These are phyloP conservation scores for Rhododendron vialii DNA, from an alignment of 148 eudicot genomes.

Conservation along the genomic window DNA sequence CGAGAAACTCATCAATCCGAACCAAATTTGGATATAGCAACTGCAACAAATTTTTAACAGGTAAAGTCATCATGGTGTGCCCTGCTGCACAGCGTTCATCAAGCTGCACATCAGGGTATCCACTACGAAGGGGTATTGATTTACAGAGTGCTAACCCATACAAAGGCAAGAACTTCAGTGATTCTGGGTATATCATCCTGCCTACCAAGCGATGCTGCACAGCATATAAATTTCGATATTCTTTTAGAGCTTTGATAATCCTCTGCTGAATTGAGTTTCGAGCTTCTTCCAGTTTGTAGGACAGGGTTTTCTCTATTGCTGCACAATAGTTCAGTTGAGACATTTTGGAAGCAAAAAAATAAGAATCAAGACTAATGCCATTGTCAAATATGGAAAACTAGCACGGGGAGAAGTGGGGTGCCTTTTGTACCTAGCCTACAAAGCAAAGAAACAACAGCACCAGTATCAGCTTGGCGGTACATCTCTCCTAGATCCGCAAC, in stretches of 20 bases:
- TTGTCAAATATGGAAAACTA: not conserved
- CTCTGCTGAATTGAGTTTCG: slow-evolving; percentile 55
- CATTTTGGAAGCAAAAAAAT: not conserved
- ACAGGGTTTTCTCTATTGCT: slow-evolving; percentile 86
- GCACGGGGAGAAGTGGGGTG: not conserved
- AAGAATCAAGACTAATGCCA: not conserved
- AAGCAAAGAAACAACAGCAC: slow-evolving; percentile 78
- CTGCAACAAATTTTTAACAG: slow-evolving; percentile 71
- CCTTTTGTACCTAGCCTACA: slow-evolving; percentile 66
- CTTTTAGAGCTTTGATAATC: slow-evolving; percentile 76
- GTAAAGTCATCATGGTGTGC: slow-evolving; percentile 85
- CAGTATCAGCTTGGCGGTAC: slow-evolving; percentile 90
- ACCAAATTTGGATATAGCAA: slow-evolving; percentile 76
- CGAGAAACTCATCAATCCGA: slow-evolving; percentile 70
- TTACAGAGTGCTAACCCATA: slow-evolving; percentile 76
- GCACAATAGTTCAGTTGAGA: slow-evolving; percentile 18
- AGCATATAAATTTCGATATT: slow-evolving; percentile 86
- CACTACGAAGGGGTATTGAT: slow-evolving; percentile 82
- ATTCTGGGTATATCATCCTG: slow-evolving; percentile 94
- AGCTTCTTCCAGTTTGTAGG: slow-evolving; percentile 84
- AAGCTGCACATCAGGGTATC: slow-evolving; percentile 75
- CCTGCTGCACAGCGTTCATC: slow-evolving; percentile 98
- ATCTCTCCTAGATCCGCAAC: slow-evolving; percentile 88
- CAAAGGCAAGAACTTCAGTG: slow-evolving; percentile 71
- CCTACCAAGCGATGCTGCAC: slow-evolving; percentile 86